Evolutionary conservation across 2,329 filamentous ascomycete species (phyloP), one percentile per base, ranked within the genome.

Genomic region (Kalaharituber pfeilii): DNA sequence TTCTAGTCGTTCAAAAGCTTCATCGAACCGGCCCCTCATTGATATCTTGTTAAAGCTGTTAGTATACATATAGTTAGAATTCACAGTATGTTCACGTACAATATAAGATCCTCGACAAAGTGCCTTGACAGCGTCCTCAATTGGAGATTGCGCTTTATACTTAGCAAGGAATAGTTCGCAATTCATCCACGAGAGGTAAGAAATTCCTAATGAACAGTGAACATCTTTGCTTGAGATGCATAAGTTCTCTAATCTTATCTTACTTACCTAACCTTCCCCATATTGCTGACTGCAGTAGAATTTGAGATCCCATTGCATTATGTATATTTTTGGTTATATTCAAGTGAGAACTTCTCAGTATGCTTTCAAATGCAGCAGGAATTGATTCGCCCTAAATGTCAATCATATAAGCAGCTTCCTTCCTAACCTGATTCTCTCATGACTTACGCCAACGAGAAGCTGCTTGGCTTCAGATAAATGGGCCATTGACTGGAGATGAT

Each of bases 401-500:
- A 22, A 11, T 13, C 18, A 24, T 22, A 47, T 45, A 15, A 24
- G 56, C 53, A n/a, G n/a, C n/a, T n/a, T n/a, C n/a, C n/a, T n/a
- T n/a, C n/a, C n/a, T n/a, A n/a, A n/a, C n/a, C n/a, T n/a, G 9
- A 52, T n/a, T n/a, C n/a, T n/a, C n/a, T 52, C 20, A n/a, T n/a
- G 26, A 86, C 86, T 63, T 80, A 82, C 53, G 79, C 75, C 54
- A 25, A 62, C 55, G 2, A 95, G 73, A 20, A 78, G 78, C 42
- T 93, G 71, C 66, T 88, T 93, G 2, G 87, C 86, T 67, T 96
- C 88, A 62, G 82, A 87, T 52, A 94, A 73, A 13, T 94, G 71
- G 1, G 86, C 84, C 1, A 86, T 87, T 65, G 84, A 86, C 70
- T 89, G 79, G 2, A 95, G 71, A 52, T 80, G 80, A 78, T 85